Conservation (phyloP, 148 eudicot genomes). For the Heliosperma pusillum region DNA sequence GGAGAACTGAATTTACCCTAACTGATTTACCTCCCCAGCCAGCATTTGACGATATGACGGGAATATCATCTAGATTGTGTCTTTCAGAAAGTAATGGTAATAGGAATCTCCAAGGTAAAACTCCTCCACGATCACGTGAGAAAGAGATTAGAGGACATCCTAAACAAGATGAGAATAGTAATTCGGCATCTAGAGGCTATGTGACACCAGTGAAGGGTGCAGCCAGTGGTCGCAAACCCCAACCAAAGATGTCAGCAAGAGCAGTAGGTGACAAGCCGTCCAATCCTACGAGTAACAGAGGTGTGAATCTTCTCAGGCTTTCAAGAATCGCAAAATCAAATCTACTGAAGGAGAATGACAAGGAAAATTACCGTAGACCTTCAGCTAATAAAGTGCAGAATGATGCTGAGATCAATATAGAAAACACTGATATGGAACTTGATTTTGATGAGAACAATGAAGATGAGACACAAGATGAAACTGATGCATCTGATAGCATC, state of each 20-base stretch:
- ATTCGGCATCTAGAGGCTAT: slow-evolving; percentile 39
- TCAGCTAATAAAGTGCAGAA: slow-evolving; percentile 64
- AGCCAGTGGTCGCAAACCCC: slow-evolving; percentile 56
- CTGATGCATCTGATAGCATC: slow-evolving; percentile 54
- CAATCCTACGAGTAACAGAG: slow-evolving; percentile 46
- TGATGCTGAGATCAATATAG: slow-evolving; percentile 84
- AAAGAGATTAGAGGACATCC: slow-evolving; percentile 49
- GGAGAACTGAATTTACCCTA: slow-evolving; percentile 52
- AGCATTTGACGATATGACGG: slow-evolving; percentile 74
- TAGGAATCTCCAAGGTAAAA: slow-evolving; percentile 47
- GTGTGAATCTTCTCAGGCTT: slow-evolving; percentile 78
- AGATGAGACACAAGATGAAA: slow-evolving; percentile 76
- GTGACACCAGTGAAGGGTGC: slow-evolving; percentile 67
- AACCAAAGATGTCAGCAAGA: slow-evolving; percentile 49
- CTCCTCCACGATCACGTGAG: slow-evolving; percentile 54
- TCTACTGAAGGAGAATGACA: slow-evolving; percentile 85
- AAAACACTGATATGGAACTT: slow-evolving; percentile 97
- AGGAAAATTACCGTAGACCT: slow-evolving; percentile 93
- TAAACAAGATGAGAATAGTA: slow-evolving; percentile 61
- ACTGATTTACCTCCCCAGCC: slow-evolving; percentile 77
- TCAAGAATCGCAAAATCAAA: slow-evolving; percentile 96
- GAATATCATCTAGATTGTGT: slow-evolving; percentile 46
- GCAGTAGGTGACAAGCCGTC: slow-evolving; percentile 52
- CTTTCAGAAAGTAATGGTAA: slow-evolving; percentile 74
- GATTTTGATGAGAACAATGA: slow-evolving; percentile 87